Evolutionary conservation across 2,329 filamentous ascomycete genomes (phyloP).

Genomic region (Aureobasidium lini): DNA sequence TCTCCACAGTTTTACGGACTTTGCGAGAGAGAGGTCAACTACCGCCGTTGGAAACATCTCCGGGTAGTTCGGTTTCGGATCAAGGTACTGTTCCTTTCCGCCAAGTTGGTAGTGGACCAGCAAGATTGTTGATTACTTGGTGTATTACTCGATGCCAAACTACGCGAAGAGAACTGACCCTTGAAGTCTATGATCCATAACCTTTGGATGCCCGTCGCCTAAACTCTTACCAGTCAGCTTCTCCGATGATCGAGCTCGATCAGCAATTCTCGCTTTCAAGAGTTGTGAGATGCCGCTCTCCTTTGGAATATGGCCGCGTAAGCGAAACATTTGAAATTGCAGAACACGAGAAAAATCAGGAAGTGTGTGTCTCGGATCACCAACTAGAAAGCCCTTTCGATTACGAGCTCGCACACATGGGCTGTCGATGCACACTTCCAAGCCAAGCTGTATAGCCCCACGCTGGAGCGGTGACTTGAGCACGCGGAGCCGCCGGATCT

Average conservation of each 20-base stretch:
- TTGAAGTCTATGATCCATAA: background rate
- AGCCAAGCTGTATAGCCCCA: background rate
- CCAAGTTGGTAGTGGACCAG: background rate
- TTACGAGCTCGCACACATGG: background rate
- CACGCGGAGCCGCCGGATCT: background rate
- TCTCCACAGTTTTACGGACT: background rate
- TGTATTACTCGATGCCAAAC: background rate
- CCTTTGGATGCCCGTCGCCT: background rate
- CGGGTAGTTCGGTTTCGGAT: background rate
- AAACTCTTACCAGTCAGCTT: background rate
- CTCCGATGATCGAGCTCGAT: background rate
- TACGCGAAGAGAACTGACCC: background rate
- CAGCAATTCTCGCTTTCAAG: too few relatives aligned
- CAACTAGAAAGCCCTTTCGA: background rate
- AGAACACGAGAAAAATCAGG: background rate
- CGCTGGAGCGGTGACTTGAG: background rate
- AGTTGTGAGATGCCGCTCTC: background rate
- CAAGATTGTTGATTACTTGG: too few relatives aligned
- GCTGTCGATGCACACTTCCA: background rate
- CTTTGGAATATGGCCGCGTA: background rate
- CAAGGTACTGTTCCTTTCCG: background rate
- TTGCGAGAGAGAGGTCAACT: background rate
- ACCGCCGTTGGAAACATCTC: background rate
- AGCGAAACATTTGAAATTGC: background rate
- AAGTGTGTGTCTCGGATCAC: too few relatives aligned